These are phyloP conservation scores for Circinella umbellata DNA, from an alignment of 371 early-diverging fungal genomes.

Conservation along the genomic window DNA sequence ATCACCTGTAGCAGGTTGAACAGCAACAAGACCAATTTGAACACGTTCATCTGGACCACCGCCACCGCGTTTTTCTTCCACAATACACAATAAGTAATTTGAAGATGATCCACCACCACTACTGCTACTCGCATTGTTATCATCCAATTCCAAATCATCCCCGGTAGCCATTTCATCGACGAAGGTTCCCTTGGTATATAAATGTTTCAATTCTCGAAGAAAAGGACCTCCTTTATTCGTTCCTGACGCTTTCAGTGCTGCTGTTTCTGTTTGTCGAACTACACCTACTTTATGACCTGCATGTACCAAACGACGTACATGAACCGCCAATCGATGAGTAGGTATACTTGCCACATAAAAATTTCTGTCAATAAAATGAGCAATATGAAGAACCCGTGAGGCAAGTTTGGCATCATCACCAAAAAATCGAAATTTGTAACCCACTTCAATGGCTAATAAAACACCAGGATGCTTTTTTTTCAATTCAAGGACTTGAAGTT, in stretches of 20 bases:
- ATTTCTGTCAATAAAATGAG: conserved; percentile 76
- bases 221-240: conserved; percentile 79
- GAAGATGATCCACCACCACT: conserved; percentile 12
- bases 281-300: conserved; percentile 88
- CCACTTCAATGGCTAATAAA: conserved; percentile 85
- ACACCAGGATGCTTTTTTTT: conserved; percentile 73
- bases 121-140: neutral
- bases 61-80: conserved; percentile 61
- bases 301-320: conserved; percentile 79
- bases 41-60: conserved; percentile 54
- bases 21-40: conserved; percentile 59
- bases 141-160: conserved; percentile 32
- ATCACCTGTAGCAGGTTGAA: conserved; percentile 77
- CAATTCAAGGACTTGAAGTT: conserved; percentile 77
- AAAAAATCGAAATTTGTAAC: conserved; percentile 89
- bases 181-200: conserved; percentile 83
- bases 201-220: conserved; percentile 69
- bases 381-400: conserved; percentile 74
- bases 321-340: conserved; percentile 74
- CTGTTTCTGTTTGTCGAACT: conserved; percentile 86
- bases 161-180: conserved; percentile 65
- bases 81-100: conserved; percentile 61
- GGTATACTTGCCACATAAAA: conserved; percentile 86
- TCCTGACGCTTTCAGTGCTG: conserved; percentile 82
- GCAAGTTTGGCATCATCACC: conserved; percentile 76